Evolutionary conservation across 192 early-diverging fungal species (phyloP), one percentile per base, ranked within the genome.

Genomic region (Coemansia sp.): DNA sequence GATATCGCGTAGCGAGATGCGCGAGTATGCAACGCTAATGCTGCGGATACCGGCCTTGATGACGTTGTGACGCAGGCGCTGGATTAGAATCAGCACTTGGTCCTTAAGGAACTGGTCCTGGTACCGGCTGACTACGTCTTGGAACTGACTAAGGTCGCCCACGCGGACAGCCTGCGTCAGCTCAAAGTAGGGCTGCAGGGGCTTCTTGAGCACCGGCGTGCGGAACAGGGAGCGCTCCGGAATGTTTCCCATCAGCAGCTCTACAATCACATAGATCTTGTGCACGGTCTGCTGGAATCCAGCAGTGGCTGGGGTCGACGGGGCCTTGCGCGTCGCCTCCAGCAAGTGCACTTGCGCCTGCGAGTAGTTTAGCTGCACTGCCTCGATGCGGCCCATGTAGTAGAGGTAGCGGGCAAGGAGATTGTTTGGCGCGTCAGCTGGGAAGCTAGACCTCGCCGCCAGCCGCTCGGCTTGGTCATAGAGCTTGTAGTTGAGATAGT

Each of bases 21-120:
- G 88, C n/a, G 95, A 95, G 75, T 99, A 99, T 0, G 94, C 92
- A 58, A 95, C 63, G 74, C 89, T 92, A 73, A 99, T 96, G 91
- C 93, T 96, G 56, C 97, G 91, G 53, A 99, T 92, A 34, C 96
- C 97, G 10, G 97, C 92, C 85, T 97, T 98, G 86, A 99, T 99
- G 43, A 99, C 97, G 82, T 98, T 98, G 81, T 99, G 97, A 33
- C 96, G 95, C 51, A 99, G 82, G 81, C 97, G 91, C 48, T 96
- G 73, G 68, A 99, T 94, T 60, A 99, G 77, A 0, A 93, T 93
- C 67, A 90, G 90, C 34, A 90, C 95, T 68, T 95, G 90, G 83
- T 99, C 97, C 20, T 85, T 84, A 31, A 88, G 79, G 76, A 99
- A 97, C 48, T 85, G 87, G 35, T 85, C 82, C 13, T 83, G 84